These are phyloP conservation scores for Colletotrichum orbiculare DNA, from an alignment of 2,329 filamentous ascomycete genomes.

Conservation along the genomic window DNA sequence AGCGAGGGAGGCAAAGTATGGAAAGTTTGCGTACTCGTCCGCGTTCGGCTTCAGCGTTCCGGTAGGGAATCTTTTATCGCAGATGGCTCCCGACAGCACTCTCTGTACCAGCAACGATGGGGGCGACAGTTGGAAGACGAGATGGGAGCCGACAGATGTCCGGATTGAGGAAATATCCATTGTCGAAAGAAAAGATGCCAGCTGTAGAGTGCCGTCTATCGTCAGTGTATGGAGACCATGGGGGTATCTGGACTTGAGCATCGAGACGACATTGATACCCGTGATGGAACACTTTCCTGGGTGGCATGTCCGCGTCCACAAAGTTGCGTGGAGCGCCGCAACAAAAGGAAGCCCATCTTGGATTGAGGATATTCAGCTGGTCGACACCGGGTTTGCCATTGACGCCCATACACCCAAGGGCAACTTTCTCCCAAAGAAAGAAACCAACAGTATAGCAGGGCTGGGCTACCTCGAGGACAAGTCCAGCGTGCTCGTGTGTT, in stretches of 20 bases:
- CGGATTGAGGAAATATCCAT: background rate
- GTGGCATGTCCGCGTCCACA: slow-evolving; percentile 36
- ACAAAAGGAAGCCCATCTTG: slow-evolving; percentile 8
- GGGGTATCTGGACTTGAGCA: slow-evolving; percentile 19
- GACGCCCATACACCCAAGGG: slow-evolving; percentile 11
- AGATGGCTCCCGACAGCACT: slow-evolving; percentile 37
- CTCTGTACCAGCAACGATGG: slow-evolving; percentile 34
- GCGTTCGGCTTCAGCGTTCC: slow-evolving; percentile 50
- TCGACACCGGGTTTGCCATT: slow-evolving; percentile 38
- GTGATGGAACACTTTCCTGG: slow-evolving; percentile 13
- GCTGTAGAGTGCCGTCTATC: slow-evolving; percentile 8
- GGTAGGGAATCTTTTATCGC: slow-evolving; percentile 43
- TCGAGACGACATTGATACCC: slow-evolving; percentile 33
- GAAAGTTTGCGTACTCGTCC: slow-evolving; percentile 53
- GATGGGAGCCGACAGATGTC: slow-evolving; percentile 30
- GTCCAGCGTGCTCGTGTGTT: slow-evolving; percentile 11
- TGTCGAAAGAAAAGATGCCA: background rate
- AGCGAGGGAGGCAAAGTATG: slow-evolving; percentile 51
- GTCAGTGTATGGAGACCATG: slow-evolving; percentile 36
- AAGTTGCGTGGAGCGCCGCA: slow-evolving; percentile 7
- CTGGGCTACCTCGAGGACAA: background rate
- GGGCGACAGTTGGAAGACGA: slow-evolving; percentile 33
- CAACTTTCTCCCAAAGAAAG: background rate
- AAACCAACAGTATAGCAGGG: background rate
- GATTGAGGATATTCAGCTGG: slow-evolving; percentile 21